Evolutionary conservation across 768 basidiomycete genomes (phyloP), one percentile per base, ranked within the genome.

Genomic region (Suillus variegatus): DNA sequence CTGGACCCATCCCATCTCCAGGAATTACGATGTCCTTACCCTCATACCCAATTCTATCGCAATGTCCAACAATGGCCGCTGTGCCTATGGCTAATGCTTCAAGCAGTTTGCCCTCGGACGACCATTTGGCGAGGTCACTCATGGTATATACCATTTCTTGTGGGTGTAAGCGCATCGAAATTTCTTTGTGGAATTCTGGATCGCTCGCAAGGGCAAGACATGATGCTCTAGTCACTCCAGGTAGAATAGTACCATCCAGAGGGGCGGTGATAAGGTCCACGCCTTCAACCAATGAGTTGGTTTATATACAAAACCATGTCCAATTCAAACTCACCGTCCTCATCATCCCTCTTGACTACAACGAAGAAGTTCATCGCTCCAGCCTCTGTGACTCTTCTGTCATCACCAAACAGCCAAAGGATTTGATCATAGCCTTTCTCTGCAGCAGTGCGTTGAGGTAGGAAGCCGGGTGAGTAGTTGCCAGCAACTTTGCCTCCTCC

Each of bases 11-110:
- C 0, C 84, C 83, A 10, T 68, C 70, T 10, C 84, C 85, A 0
- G 90, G 91, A 46, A 94, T 82, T 36, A 75, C 76, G 49, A 92
- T 79, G 63, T 89, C 88, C 70, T 84, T 79, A 22, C 86, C 88
- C 40, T 86, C 79, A 74, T 88, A 92, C 18, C 93, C 94, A 70
- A 95, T 90, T 61, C 82, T 85, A 67, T 89, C 82, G 0, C 91
- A 85, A 4, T 89, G 85, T 35, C 84, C 88, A 62, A 95, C 88
- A 64, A 94, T 85, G 41, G 86, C 92, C 7, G 92, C 94, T 0
- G 91, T 93, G 74, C 96, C 95, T 40, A 92, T 85, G 56, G 91
- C 91, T 72, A 98, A 93, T 18, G 92, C 82, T 76, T 98, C 96
- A 25, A 89, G 82, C 12, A 98, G 82, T 14, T 77, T 80, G 13